Evolutionary conservation across 169 alveolate genomes (phyloP), one percentile per base, ranked within the genome.

Genomic region (Eimeria sp.): DNA sequence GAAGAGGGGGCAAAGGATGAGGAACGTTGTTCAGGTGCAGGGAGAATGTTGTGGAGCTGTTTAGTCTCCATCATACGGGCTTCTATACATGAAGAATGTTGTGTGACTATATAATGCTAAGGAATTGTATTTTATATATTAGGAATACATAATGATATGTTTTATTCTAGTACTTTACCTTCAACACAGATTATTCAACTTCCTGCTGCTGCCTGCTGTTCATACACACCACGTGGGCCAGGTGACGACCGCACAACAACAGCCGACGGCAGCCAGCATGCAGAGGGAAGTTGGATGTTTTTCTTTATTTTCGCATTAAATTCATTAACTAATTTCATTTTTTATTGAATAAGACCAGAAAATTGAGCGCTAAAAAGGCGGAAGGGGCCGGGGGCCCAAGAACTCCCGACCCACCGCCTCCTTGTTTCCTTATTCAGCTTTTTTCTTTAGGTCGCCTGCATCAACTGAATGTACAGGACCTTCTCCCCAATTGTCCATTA

Each of bases 221-320:
- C 22, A 30, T 11, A 70, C 78, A 70, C 78, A 6, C 78, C 49
- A 30, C n/a, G 78, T 70, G 78, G 78, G 78, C 78, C 78, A 30
- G 78, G 78, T 30, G 78, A 70, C 70, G 70, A 61, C 70, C 70
- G n/a, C 70, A 7, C 61, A 4, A 7, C 61, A 4, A 70, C 78
- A 70, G 78, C 78, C 78, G 78, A 70, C 20, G 27, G 78, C 78
- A 70, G 78, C 49, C 49, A 70, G 78, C 78, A 70, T 70, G 78
- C 78, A 30, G 49, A 25, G 20, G 78, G 9, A 30, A 65, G 9
- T 10, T 6, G 5, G 5, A 10, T 7, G 9, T 6, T 30, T 30
- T 70, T 30, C 78, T 70, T 11, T n/a, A 30, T 30, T 7, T 30
- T 18, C 0, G 49, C 49, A 70, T 70, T 70, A 30, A 70, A 70